Conservation (phyloP, 2,329 filamentous ascomycete genomes). For the Microdochium bolleyi region DNA sequence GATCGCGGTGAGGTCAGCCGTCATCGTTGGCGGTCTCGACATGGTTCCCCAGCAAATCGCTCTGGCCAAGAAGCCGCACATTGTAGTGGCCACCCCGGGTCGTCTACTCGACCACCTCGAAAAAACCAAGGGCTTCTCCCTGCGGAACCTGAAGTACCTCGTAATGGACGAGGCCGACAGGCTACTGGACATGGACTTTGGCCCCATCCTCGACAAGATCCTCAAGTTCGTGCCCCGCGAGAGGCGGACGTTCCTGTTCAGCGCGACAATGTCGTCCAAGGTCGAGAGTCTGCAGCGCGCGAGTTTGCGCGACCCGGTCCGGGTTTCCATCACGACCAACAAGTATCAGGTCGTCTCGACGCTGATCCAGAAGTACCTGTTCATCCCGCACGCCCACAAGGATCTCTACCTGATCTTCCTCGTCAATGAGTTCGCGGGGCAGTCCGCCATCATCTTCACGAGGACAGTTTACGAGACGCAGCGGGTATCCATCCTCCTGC, state of each 20-base stretch:
- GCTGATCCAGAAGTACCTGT: constrained; percentile 76
- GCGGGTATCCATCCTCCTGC: constrained; percentile 73
- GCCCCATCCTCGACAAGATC: constrained; percentile 86
- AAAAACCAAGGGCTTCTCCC: constrained; percentile 91
- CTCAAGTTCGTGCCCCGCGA: constrained; percentile 79
- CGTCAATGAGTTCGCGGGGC: constrained; percentile 78
- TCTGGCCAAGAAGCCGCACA: constrained; percentile 90
- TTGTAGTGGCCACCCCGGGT: constrained; percentile 87
- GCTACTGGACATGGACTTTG: constrained; percentile 89
- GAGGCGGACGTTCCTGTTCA: constrained; percentile 80
- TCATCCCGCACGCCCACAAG: constrained; percentile 81
- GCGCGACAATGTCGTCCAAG: constrained; percentile 88
- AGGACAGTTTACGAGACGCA: constrained; percentile 89
- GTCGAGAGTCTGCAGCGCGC: constrained; percentile 89
- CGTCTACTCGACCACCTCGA: constrained; percentile 86
- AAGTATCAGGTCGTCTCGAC: constrained; percentile 91
- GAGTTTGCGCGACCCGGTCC: constrained; percentile 74
- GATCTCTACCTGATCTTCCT: constrained; percentile 85
- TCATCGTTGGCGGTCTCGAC: constrained; percentile 89
- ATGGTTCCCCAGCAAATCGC: constrained; percentile 91
- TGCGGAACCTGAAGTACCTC: constrained; percentile 74
- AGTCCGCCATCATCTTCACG: constrained; percentile 83
- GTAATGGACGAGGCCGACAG: constrained; percentile 95
- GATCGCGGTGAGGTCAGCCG: constrained; percentile 79
- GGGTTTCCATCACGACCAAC: constrained; percentile 72